Base-by-base conservation (phyloP, 352 stramenopile species). In the Aphanomyces stellatus region DNA sequence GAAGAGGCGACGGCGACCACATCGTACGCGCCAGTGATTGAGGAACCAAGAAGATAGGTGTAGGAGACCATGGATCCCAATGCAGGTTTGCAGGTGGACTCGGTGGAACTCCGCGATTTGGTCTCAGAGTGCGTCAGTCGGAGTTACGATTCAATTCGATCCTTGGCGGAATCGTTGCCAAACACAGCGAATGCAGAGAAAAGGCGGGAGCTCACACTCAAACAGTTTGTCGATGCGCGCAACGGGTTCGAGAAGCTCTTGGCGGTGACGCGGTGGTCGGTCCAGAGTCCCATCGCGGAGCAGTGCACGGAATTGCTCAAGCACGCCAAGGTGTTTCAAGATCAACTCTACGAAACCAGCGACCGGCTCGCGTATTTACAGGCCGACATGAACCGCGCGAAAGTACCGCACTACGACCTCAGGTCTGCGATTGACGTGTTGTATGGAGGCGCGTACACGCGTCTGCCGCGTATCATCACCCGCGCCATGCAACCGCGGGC, bases 331-430 rank as follows among this genome's bases (percentile, higher is more conserved):
- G 68, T 43, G 33, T 93, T 81, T 69, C 78, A 79, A 43, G 88
- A 90, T 68, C 83, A 90, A 49, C 71, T 80, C 49, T 88, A 91
- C 69, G 85, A 93, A 72, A 90, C 81, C 15, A 90, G 88, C 49
- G 85, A 93, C 53, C 78, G 85, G 13, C 69, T 93, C 10, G 89
- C 88, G 64, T 90, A 90, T 76, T 82, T 93, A 76, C 85, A 93
- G 64, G 80, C 81, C 19, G 82, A 91, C 65, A 69, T 93, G 43
- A 78, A 91, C 55, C 82, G 81, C 33, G 82, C 81, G 19, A 91
- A 90, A 59, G 83, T 91, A 59, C 78, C 81, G 0, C 76, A 77
- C n/a, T 93, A 93, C 56, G 85, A 93, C 65, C 72, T 93, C 15
- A 88, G 78, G 48, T 90, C 83, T 2, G 83, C 85, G 0, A 80